A percentile compares a stretch with the other conserved stretches of the same genome.
Conservation (phyloP, 176 grass and related monocot species). For the Phoenix roebelenii region DNA sequence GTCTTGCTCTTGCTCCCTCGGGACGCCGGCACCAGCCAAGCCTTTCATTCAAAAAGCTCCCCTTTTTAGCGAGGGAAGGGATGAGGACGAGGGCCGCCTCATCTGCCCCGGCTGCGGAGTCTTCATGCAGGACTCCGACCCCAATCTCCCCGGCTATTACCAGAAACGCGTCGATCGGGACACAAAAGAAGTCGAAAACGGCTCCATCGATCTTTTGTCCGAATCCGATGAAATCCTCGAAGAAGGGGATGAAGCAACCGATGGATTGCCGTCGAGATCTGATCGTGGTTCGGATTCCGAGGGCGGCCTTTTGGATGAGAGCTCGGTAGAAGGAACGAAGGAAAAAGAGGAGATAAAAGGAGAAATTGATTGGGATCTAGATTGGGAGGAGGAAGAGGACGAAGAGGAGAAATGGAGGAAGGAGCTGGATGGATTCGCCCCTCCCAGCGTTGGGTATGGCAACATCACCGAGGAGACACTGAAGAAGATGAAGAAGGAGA, state of each 20-base stretch:
- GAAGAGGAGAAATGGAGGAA: conserved; percentile 58
- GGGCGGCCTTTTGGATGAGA: conserved; percentile 19
- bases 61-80: conserved; percentile 36
- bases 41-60: conserved; percentile 1
- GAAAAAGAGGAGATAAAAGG: conserved; percentile 34
- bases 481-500: conserved; percentile 63
- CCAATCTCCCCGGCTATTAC: conserved; percentile 77
- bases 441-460: conserved; percentile 64
- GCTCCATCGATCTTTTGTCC: conserved; percentile 5
- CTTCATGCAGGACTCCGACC: conserved; percentile 82
- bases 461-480: conserved; percentile 62
- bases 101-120: conserved; percentile 74
- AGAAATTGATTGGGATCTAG: conserved; percentile 30
- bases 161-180: conserved; percentile 31
- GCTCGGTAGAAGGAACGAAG: neutral
- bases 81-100: conserved; percentile 31
- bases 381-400: conserved; percentile 32
- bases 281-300: conserved; percentile 24
- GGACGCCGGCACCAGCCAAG: neutral
- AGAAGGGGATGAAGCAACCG: conserved; percentile 21
- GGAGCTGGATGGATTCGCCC: conserved; percentile 64
- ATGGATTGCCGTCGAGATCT: conserved; percentile 6
- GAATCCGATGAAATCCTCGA: conserved; percentile 40
- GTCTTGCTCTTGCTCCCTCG: conserved; percentile 14
- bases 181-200: neutral